Evolutionary conservation across 108 stramenopile species (phyloP), one percentile per base, ranked within the genome.

Genomic region (Skeletonema grethae): DNA sequence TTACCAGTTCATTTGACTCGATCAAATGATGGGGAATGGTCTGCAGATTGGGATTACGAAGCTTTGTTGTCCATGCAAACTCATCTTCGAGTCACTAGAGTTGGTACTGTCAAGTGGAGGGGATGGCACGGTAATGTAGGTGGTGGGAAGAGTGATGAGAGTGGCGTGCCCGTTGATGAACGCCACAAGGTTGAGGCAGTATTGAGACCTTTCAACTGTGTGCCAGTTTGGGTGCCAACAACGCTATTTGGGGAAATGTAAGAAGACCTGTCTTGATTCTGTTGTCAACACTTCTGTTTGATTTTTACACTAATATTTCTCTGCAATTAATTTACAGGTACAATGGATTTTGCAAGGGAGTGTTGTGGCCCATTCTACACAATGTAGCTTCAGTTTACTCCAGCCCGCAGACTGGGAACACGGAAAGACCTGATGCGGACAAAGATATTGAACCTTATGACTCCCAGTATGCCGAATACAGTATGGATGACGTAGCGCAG

Each of bases 351-450:
- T 99, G 98, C 80, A 97, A 98, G 79, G 88, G 90, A 62, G 93
- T 98, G 22, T 77, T 99, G 8, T 98, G 98, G 97, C 97, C 97
- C 9, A 83, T 93, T 41, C 85, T 99, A 35, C 98, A 99, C 84
- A 97, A 99, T 70, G 96, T 98, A 10, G 91, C 96, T 9, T 84
- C 85, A 9, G 87, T 97, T 1, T 93, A 91, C 63, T 83, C 89
- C 10, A 75, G 81, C 35, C 69, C 83, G 10, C 57, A 76, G 25
- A 82, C 84, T 32, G 71, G 48, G 43, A 46, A 20, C 59, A 31
- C 48, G 38, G 70, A 62, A 25, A 56, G 43, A 20, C 30, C 68
- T 39, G 67, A 72, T 36, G 46, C 63, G 15, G 55, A 16, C 36
- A 69, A 36, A 62, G 61, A 80, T 68, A 58, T 41, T 25, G 57